phyloP scores from a whole-genome alignment of 768 basidiomycete genomes.

The Tylopilus plumbeoviolaceoides region DNA sequence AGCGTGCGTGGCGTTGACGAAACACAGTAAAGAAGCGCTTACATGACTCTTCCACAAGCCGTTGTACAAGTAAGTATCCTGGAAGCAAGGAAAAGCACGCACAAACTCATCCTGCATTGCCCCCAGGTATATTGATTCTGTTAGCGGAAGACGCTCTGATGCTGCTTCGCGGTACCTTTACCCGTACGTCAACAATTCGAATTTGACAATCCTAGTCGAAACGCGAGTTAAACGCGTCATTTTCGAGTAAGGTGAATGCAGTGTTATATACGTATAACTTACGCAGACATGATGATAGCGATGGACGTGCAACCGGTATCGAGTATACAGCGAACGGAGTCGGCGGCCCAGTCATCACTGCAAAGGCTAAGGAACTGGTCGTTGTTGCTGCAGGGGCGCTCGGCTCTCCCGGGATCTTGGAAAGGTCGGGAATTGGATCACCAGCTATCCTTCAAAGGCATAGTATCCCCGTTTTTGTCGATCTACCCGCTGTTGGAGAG shows the following conservation, averaged over 20 bases:
- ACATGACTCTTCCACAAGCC: conserved; percentile 3
- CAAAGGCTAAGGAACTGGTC: neutral
- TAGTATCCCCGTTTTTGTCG: neutral
- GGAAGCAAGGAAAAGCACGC: neutral
- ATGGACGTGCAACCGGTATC: neutral
- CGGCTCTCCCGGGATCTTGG: conserved; percentile 5
- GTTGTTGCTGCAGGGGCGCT: conserved; percentile 5
- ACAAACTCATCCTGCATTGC: neutral
- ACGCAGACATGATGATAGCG: neutral
- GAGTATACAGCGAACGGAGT: neutral
- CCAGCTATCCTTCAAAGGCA: neutral
- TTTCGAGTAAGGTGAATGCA: neutral
- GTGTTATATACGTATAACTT: neutral
- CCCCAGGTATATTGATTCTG: conserved; percentile 1
- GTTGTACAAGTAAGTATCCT: conserved; percentile 13
- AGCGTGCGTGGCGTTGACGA: conserved; percentile 10
- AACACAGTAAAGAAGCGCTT: neutral
- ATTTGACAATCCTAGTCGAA: conserved; percentile 1
- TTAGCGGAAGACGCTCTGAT: conserved; percentile 3
- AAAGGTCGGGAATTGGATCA: conserved; percentile 7
- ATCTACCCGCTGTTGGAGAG: conserved; percentile 7
- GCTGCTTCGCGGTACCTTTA: conserved; percentile 2
- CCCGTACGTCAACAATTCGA: neutral
- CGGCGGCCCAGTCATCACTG: neutral
- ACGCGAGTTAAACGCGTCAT: conserved; percentile 3